Evolutionary conservation across 306 rosid genomes (phyloP), one percentile per base, ranked within the genome.

Genomic region (Morella rubra): DNA sequence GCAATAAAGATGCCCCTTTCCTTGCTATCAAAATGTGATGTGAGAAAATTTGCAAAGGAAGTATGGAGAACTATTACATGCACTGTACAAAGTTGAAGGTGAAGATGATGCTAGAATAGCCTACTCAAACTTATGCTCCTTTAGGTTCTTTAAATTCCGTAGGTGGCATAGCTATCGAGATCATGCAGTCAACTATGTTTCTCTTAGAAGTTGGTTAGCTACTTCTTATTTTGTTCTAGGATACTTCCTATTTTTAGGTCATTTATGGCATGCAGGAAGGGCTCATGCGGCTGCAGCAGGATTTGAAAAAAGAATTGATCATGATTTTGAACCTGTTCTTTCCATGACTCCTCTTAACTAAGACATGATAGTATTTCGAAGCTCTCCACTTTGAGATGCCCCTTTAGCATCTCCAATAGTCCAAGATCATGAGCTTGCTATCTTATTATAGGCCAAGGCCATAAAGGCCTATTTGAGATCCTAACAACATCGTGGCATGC

Each of bases 241-340:
- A 47, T 70, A 45, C 75, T 47, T 71, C 75, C 75, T 49, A 71
- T 27, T 50, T 45, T 6, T 71, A 24, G 24, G 45, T 50, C 24
- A 50, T 71, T 71, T 51, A 32, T 51, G 61, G 47, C 45, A 51
- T 6, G 7, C 16, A 4, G 16, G 45, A 15, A 50, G 62, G 1
- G 47, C 7, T 58, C 1, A 47, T 71, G 75, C 5, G 10, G 61
- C 45, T 71, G 13, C 45, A 70, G 8, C 16, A 71, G 0, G 60
- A 50, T 71, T 71, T 71, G 74, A 49, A 70, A 70, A 70, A 46
- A 6, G 42, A 70, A 70, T 70, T 24, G 5, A 70, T 70, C 44
- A 2, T 49, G 59, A 70, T 70, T 46, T 70, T 70, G 59, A 70
- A n/a, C 32, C 1, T n/a, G 32, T 58, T 58, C 24, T 58, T 58